Base-by-base conservation (phyloP, 2,329 filamentous ascomycete species). In the Xylariales sp. region DNA sequence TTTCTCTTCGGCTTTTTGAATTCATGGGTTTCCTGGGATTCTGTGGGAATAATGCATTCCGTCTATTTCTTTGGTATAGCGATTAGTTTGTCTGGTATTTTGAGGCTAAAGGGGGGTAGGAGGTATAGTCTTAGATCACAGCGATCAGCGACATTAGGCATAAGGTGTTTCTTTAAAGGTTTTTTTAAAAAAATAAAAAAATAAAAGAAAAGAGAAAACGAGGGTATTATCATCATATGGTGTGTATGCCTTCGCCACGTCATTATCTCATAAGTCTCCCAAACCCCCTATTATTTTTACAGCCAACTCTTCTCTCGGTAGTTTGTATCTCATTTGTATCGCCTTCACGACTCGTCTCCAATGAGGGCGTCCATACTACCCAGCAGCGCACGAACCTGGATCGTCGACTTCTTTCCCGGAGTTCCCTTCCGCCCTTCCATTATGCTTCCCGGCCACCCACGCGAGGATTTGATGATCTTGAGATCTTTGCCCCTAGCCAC, bases 401-500 rank as follows among this genome's bases (percentile, higher is more conserved):
- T 70, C 1, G 69, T 73, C 23, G 81, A 83, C 46, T 18, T 78
- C 6, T 67, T 56, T 1, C 73, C 76, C 16, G 76, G 79, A 1
- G 75, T 71, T 4, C 85, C 85, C 48, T 77, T 76, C 10, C 79
- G 69, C 1, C 79, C 77, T 4, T 77, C 77, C 74, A 69, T 77
- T 46, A 76, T 75, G 18, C 79, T 70, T 1, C 79, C 77, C 3
- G 77, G 77, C 74, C 78, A 78, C 1, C 77, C 75, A 1, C 72
- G 68, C 3, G 74, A 68, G n/a, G 67, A 67, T 58, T 73, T 78
- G 14, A 80, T 75, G 3, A 85, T 71, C 59, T 77, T 69, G 12
- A 88, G 78, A 16, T 79, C 84, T 48, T 81, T 78, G 14, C 86
- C 86, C 23, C 59, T 68, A 7, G 83, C 76, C 1, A 66, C 61